phyloP scores from a whole-genome alignment of 2,329 filamentous ascomycete species.

The Chrysoporthe cubensis region DNA sequence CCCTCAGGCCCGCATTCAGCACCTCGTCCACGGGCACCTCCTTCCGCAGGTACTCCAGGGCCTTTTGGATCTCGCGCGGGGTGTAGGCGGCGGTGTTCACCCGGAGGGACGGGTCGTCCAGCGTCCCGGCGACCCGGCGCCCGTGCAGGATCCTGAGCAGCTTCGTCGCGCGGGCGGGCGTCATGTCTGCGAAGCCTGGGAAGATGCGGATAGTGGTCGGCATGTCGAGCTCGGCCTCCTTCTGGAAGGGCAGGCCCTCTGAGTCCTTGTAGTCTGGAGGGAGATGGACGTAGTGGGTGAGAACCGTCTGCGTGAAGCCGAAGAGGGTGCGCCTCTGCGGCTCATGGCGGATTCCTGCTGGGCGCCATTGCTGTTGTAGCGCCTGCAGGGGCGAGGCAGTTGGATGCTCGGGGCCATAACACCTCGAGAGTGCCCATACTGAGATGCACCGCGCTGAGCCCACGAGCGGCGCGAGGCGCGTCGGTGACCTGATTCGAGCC shows the following conservation, averaged over 20 bases:
- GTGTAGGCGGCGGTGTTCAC: conserved; percentile 52
- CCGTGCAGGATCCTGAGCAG: conserved; percentile 65
- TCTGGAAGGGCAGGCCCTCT: conserved; percentile 57
- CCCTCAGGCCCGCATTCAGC: conserved; percentile 62
- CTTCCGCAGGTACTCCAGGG: conserved; percentile 59
- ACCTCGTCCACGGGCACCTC: conserved; percentile 63
- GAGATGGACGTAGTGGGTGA: conserved; percentile 62
- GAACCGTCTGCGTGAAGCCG: conserved; percentile 36
- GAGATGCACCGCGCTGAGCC: conserved; percentile 4
- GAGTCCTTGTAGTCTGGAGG: conserved; percentile 61
- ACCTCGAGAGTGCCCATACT: neutral
- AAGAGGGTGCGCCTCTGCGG: conserved; percentile 33
- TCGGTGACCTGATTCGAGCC: conserved; percentile 1
- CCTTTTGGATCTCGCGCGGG: conserved; percentile 47
- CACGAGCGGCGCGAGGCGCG: neutral
- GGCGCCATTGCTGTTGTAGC: conserved; percentile 13
- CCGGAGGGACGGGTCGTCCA: conserved; percentile 60
- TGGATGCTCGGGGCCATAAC: neutral
- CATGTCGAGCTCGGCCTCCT: conserved; percentile 47
- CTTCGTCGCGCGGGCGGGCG: conserved; percentile 54
- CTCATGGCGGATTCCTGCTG: neutral
- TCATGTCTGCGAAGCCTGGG: conserved; percentile 53
- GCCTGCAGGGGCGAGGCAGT: neutral
- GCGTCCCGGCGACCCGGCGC: conserved; percentile 64
- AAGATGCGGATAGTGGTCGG: conserved; percentile 47